A percentile compares a stretch with the other conserved stretches of the same genome.
These are phyloP conservation scores for Oryza australiensis DNA, from an alignment of 176 grass and related monocot genomes.

Conservation along the genomic window DNA sequence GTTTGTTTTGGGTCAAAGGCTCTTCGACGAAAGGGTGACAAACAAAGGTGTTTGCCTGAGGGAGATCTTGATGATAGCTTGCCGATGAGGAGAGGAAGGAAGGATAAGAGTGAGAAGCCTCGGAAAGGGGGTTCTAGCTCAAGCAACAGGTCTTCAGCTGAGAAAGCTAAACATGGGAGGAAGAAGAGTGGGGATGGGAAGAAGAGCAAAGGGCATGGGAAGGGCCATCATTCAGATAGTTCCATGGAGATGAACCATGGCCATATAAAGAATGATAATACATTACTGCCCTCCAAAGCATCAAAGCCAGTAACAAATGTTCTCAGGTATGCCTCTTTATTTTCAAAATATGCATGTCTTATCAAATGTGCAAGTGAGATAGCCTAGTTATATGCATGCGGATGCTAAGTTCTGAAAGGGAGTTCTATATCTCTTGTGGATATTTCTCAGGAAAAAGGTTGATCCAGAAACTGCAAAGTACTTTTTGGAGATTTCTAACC, in stretches of 20 bases:
- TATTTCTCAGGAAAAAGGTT: slow-evolving; percentile 64
- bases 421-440: slow-evolving; percentile 17
- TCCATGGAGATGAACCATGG: neutral
- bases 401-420: neutral
- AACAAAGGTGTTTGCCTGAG: neutral
- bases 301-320: slow-evolving; percentile 36
- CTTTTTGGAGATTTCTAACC: slow-evolving; percentile 79
- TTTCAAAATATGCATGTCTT: neutral
- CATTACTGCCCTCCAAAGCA: slow-evolving; percentile 1
- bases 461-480: slow-evolving; percentile 92
- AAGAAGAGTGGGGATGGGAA: slow-evolving; percentile 33
- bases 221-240: neutral
- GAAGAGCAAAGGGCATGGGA: slow-evolving; percentile 32
- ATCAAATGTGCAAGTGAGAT: neutral
- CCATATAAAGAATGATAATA: slow-evolving; percentile 19
- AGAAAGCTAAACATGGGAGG: slow-evolving; percentile 31
- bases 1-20: slow-evolving; percentile 42
- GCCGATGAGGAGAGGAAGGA: slow-evolving; percentile 36
- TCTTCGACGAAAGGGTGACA: slow-evolving; percentile 14
- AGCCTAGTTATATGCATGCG: neutral
- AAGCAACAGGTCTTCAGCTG: slow-evolving; percentile 2
- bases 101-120: slow-evolving; percentile 33
- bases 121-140: slow-evolving; percentile 31
- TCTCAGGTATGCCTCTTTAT: slow-evolving; percentile 44
- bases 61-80: slow-evolving; percentile 30